Percentiles rank a stretch among this genome's conserved stretches.
phyloP scores from a whole-genome alignment of 164 flowering plant species.

The Kalanchoe fedtschenkoi region DNA sequence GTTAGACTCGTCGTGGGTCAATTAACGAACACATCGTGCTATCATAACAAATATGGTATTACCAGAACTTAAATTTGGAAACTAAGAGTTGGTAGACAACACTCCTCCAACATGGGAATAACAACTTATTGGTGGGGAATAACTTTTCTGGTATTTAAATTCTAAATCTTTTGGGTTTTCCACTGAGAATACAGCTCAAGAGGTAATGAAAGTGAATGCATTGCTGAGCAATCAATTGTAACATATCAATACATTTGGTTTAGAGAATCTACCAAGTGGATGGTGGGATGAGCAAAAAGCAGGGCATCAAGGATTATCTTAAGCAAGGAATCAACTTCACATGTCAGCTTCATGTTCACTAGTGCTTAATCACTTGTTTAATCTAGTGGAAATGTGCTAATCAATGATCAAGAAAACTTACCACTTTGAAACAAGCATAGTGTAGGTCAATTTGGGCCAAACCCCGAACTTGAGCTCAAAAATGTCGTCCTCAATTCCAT shows the following conservation, averaged over 20 bases:
- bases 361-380: not conserved
- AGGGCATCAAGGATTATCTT: too few species aligned
- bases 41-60: too few species aligned
- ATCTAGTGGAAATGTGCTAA: too few species aligned
- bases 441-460: conserved; percentile 4
- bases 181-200: not conserved
- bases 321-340: too few species aligned
- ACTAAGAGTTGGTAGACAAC: too few species aligned
- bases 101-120: too few species aligned
- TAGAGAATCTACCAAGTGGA: not conserved
- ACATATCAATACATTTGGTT: not conserved
- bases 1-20: too few species aligned
- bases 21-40: too few species aligned
- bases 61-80: too few species aligned
- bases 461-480: not conserved
- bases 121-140: too few species aligned
- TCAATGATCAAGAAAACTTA: too few species aligned
- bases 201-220: not conserved
- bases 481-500: conserved; percentile 1
- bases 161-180: too few species aligned
- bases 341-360: not conserved
- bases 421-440: not conserved
- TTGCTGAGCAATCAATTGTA: conserved; percentile 1
- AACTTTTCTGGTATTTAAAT: not conserved
- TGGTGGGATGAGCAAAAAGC: not conserved